Base-by-base conservation (phyloP, 2,329 filamentous ascomycete genomes). In the Epicoccum nigrum region DNA sequence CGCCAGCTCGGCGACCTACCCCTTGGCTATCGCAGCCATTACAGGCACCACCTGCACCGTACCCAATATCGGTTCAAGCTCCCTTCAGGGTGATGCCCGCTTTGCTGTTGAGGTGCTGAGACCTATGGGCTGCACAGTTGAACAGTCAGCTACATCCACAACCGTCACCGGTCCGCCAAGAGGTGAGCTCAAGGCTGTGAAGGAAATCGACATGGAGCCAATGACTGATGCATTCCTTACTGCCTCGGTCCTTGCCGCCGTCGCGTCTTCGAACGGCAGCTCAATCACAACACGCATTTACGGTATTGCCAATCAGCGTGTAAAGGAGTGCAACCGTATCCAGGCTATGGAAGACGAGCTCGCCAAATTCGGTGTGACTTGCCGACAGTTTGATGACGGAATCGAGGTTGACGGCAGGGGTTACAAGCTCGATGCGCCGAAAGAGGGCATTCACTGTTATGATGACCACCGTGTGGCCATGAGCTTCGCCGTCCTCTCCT, bases 221-320 rank as follows among this genome's bases (percentile, higher is more conserved):
- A 99, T 99, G 94, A 99, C 94, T 0, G 94, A 99, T 74, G 94
- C 94, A 40, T 99, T 99, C 80, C 81, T 99, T 44, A 97, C 92
- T 4, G 94, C 94, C 15, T 95, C 92, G 1, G 92, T 96, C 4
- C 82, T 99, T 38, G 94, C 92, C 20, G 94, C 94, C 28, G 90
- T 96, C 34, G 92, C 93, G 8, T 85, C 83, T 12, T 90, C 90
- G 2, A 86, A 86, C 42, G 77, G 76, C 43, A 71, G 74, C 7
- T 81, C 79, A 30, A 77, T 77, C 37, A 87, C 85, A 2, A 99
- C 94, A 0, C 85, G 85, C 48, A 97, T 99, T 60, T 88, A 87
- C 13, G 94, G 94, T 41, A 99, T 99, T 63, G 94, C 94, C 23
- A 99, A 99, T 68, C 94, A 99, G 73, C 86, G 94, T 63, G 93